A percentile compares a stretch with the other conserved stretches of the same genome.
Conservation (phyloP, 768 basidiomycete genomes). For the Paxillus ammoniavirescens region DNA sequence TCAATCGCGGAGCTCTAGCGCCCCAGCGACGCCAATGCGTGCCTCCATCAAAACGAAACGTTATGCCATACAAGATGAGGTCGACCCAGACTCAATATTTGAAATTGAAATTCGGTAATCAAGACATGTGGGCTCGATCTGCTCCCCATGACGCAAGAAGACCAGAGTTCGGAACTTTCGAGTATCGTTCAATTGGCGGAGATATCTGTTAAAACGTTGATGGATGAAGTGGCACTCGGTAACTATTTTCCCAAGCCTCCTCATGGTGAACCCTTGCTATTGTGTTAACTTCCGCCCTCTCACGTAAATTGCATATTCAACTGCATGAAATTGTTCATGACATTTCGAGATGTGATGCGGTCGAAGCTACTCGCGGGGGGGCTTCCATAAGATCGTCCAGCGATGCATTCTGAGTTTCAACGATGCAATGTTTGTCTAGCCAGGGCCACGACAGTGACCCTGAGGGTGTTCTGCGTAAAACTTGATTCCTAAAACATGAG, state of each 20-base stretch:
- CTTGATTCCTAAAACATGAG: not conserved
- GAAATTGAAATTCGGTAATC: not conserved
- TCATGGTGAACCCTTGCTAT: not conserved
- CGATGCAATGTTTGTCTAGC: not conserved
- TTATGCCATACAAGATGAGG: not conserved
- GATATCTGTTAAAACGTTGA: not conserved
- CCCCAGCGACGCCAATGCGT: not conserved
- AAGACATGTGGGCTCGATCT: not conserved
- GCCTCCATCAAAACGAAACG: not conserved
- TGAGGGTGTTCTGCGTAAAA: not conserved
- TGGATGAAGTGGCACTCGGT: not conserved
- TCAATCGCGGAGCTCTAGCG: too few relatives aligned
- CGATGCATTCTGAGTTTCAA: not conserved
- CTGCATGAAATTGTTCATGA: not conserved
- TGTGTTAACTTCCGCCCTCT: not conserved
- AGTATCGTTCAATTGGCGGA: not conserved
- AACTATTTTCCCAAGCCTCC: not conserved
- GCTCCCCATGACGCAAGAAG: not conserved
- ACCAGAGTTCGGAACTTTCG: not conserved
- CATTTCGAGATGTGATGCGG: not conserved
- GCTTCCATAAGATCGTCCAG: too few relatives aligned
- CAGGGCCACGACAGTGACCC: not conserved
- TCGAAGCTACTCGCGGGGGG: too few relatives aligned
- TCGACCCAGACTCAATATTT: not conserved
- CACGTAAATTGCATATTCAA: slow-evolving; percentile 15